Conservation (phyloP, 1,284 basidiomycete species). For the Hypsizygus ulmarius region DNA sequence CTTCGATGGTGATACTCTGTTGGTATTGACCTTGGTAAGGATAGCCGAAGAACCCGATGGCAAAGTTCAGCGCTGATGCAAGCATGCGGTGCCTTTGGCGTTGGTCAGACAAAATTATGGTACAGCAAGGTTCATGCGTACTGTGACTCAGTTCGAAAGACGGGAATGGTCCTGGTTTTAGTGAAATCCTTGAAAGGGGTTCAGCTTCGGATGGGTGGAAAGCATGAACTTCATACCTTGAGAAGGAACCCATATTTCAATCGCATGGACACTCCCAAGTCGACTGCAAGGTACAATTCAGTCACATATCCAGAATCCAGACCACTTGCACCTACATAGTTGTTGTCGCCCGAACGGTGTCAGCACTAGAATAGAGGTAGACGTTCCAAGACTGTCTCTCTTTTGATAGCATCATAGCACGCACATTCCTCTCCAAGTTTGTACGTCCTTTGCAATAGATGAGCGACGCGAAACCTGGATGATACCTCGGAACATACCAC, state of each 20-base stretch:
- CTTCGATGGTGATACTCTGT: slow-evolving; percentile 79
- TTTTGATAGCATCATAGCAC: slow-evolving; percentile 6
- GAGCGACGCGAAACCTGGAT: slow-evolving; percentile 4
- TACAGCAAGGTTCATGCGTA: slow-evolving; percentile 32
- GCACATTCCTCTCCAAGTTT: slow-evolving; percentile 77
- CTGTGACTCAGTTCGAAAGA: slow-evolving; percentile 88
- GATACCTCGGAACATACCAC: slow-evolving; percentile 46
- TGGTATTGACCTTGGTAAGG: slow-evolving; percentile 77
- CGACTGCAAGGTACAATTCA: slow-evolving; percentile 39
- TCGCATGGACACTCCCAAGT: slow-evolving; percentile 69
- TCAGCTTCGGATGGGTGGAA: slow-evolving; percentile 1
- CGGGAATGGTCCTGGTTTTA: slow-evolving; percentile 64
- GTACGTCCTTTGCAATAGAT: slow-evolving; percentile 57
- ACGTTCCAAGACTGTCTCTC: background rate
- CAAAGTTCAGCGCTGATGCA: slow-evolving; percentile 80
- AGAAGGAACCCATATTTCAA: slow-evolving; percentile 81
- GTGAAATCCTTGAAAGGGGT: slow-evolving; percentile 64
- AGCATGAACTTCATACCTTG: slow-evolving; percentile 38
- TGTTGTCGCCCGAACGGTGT: slow-evolving; percentile 84
- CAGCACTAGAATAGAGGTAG: slow-evolving; percentile 46
- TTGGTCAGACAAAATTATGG: background rate
- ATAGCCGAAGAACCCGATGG: slow-evolving; percentile 84
- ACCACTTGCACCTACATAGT: slow-evolving; percentile 48
- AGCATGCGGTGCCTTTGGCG: slow-evolving; percentile 72
- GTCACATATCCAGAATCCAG: background rate